Base-by-base conservation (phyloP, 2,329 filamentous ascomycete species). In the Exophiala spinifera region DNA sequence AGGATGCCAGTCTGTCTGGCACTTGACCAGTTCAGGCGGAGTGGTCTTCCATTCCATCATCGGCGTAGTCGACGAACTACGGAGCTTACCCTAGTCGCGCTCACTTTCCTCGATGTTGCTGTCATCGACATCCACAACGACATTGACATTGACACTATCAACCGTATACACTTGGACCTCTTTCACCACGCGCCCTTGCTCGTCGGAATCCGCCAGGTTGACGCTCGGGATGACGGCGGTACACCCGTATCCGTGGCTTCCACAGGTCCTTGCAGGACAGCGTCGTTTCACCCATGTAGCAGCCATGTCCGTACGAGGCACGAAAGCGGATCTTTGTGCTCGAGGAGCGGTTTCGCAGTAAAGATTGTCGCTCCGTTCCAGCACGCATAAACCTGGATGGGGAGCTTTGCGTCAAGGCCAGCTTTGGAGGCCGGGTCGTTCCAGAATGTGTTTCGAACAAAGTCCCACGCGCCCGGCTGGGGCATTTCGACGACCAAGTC, bases 361-460 rank as follows among this genome's bases (percentile, higher is more conserved):
- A 84, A 76, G 0, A 72, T 74, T 0, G 72, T 71, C 0, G 76
- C 79, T 2, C 82, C 82, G 55, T 84, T 83, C 81, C 82, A 84
- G 65, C 82, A 85, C 0, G 80, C 65, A 55, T 81, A 84, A 0
- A 83, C 81, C 64, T 84, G 82, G 53, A 84, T 79, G 0, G 82
- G 80, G 13, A 68, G 65, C 23, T 69, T 65, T 0, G 57, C 56
- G 0, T 59, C 44, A 49, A 74, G 74, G 2, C 74, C 67, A 1
- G 55, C 43, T 6, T 61, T 67, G 2, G 75, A 66, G 0, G 63
- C 65, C 0, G 65, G 61, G 20, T 80, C 72, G 60, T 79, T 78
- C 73, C 76, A 79, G 61, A 85, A 83, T 2, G 83, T 66, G 49
- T 80, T 72, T 71, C 73, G 73, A 0, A 76, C 73, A 13, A 64